A percentile compares a stretch with the other conserved stretches of the same genome.
These are phyloP conservation scores for Cystobasidium onofrii DNA, from an alignment of 768 basidiomycete genomes.

Conservation along the genomic window DNA sequence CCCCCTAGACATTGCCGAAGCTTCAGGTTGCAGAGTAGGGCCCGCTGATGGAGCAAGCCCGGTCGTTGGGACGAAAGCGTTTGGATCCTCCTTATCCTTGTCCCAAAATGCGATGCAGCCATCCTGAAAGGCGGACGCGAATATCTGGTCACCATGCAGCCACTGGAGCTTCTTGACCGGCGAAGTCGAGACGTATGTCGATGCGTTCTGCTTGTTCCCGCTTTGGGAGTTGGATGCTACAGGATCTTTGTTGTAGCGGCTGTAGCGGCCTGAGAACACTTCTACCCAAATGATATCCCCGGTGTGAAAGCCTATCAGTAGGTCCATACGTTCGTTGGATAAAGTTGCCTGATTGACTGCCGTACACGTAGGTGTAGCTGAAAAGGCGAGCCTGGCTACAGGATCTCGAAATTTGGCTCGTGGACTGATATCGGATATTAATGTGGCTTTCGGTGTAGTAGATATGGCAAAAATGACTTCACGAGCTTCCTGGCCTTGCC, in stretches of 20 bases:
- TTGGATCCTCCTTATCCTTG: conserved; percentile 71
- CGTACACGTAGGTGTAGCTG: conserved; percentile 67
- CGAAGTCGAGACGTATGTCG: conserved; percentile 48
- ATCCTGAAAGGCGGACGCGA: conserved; percentile 78
- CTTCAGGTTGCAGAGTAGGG: neutral
- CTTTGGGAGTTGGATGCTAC: conserved; percentile 57
- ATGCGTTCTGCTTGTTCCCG: conserved; percentile 90
- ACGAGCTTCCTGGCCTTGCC: conserved; percentile 3
- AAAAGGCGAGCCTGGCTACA: conserved; percentile 16
- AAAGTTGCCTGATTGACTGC: conserved; percentile 74
- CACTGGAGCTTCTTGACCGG: conserved; percentile 19
- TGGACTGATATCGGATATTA: conserved; percentile 20
- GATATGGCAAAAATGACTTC: conserved; percentile 22
- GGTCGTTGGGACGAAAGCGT: conserved; percentile 41
- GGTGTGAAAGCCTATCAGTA: conserved; percentile 82
- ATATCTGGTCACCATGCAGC: conserved; percentile 48
- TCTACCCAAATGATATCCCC: conserved; percentile 98
- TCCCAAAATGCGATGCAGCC: conserved; percentile 84
- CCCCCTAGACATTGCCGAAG: conserved; percentile 52
- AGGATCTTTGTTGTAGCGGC: conserved; percentile 55
- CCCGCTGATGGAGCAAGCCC: neutral
- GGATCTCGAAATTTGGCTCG: conserved; percentile 25
- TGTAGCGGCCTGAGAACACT: conserved; percentile 41
- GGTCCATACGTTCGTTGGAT: conserved; percentile 67
- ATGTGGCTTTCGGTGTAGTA: neutral